phyloP scores from a whole-genome alignment of 1,139 yeast species.

The Lipomyces yarrowii region DNA sequence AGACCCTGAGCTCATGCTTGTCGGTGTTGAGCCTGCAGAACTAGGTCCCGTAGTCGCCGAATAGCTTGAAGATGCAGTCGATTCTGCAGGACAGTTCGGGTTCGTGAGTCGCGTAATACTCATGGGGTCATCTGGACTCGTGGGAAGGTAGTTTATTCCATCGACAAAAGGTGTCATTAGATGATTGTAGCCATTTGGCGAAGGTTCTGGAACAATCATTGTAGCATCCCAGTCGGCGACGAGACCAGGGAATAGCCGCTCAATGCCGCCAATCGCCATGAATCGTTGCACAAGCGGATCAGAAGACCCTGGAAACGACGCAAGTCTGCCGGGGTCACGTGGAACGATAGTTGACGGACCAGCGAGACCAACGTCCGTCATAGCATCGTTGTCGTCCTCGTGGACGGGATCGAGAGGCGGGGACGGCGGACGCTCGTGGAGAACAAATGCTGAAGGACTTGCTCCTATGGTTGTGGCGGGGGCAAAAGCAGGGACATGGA shows the following conservation, averaged over 20 bases:
- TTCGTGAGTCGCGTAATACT: slow-evolving; percentile 31
- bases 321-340: neutral
- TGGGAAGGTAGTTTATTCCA: slow-evolving; percentile 5
- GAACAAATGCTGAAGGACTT: neutral
- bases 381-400: neutral
- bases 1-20: neutral
- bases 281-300: slow-evolving; percentile 11
- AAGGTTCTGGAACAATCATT: neutral
- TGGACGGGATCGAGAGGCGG: slow-evolving; percentile 9
- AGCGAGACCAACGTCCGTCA: neutral
- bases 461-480: neutral
- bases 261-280: slow-evolving; percentile 15
- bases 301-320: neutral
- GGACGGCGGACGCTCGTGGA: slow-evolving; percentile 8
- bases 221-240: neutral
- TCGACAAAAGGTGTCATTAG: neutral
- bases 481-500: slow-evolving; percentile 4
- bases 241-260: slow-evolving; percentile 17
- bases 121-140: slow-evolving; percentile 28
- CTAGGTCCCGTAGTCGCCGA: neutral
- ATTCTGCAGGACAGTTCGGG: slow-evolving; percentile 24
- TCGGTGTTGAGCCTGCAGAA: neutral
- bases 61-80: slow-evolving; percentile 28
- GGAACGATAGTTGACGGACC: slow-evolving; percentile 4
- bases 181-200: neutral